These are phyloP conservation scores for Coemansia sp. DNA, from an alignment of 192 early-diverging fungal genomes.

Conservation along the genomic window DNA sequence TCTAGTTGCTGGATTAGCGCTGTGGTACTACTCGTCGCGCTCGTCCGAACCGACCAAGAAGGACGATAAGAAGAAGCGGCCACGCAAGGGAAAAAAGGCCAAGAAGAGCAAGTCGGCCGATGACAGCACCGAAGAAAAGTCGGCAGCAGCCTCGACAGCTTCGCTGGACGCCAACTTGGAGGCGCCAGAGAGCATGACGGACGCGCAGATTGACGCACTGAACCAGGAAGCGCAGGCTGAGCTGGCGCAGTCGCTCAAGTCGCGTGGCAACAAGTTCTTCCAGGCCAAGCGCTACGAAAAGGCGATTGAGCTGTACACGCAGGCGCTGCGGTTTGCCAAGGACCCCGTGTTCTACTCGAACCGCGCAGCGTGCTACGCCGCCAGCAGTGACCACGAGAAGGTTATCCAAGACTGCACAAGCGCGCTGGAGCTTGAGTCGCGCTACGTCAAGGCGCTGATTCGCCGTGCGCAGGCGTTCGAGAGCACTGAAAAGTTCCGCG, in stretches of 20 bases:
- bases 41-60: slow-evolving; percentile 9
- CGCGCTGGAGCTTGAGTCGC: slow-evolving; percentile 77
- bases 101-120: slow-evolving; percentile 26
- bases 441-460: slow-evolving; percentile 87
- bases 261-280: slow-evolving; percentile 85
- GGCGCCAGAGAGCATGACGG: slow-evolving; percentile 46
- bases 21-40: slow-evolving; percentile 64
- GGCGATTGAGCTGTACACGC: slow-evolving; percentile 84
- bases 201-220: slow-evolving; percentile 55
- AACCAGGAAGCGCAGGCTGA: slow-evolving; percentile 52
- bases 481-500: slow-evolving; percentile 49
- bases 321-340: slow-evolving; percentile 79
- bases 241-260: slow-evolving; percentile 76
- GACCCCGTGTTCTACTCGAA: slow-evolving; percentile 92
- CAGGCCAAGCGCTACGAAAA: slow-evolving; percentile 77
- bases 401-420: slow-evolving; percentile 85
- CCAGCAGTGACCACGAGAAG: slow-evolving; percentile 66
- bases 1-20: slow-evolving; percentile 60
- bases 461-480: slow-evolving; percentile 70
- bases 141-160: slow-evolving; percentile 6
- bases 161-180: slow-evolving; percentile 44
- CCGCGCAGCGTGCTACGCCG: slow-evolving; percentile 90
- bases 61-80: slow-evolving; percentile 16
- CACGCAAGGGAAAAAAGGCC: slow-evolving; percentile 44
- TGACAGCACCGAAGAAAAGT: neutral